phyloP scores from a whole-genome alignment of 805 yeast genomes.

The Hagleromyces aurorensis region DNA sequence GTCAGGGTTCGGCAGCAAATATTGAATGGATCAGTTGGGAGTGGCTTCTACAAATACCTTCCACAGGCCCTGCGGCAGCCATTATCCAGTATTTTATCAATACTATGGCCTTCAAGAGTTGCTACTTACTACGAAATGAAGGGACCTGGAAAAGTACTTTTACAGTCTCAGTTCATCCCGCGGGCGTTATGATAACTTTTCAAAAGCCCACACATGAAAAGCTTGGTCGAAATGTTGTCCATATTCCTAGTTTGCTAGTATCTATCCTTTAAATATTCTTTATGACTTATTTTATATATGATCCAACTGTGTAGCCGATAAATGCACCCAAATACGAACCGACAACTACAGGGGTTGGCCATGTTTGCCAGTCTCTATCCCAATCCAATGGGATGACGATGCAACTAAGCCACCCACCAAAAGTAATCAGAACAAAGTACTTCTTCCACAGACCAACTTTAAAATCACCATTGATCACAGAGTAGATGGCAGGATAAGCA shows the following conservation, averaged over 20 bases:
- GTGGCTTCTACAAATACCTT: neutral
- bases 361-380: conserved; percentile 95
- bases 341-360: conserved; percentile 83
- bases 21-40: no score
- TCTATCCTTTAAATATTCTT: conserved; percentile 3
- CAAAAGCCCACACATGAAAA: conserved; percentile 9
- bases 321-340: conserved; percentile 75
- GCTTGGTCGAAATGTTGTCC: conserved; percentile 4
- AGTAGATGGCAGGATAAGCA: conserved; percentile 55
- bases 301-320: conserved; percentile 44
- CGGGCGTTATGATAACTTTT: no score
- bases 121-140: conserved; percentile 18
- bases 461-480: conserved; percentile 46
- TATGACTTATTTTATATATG: conserved; percentile 16
- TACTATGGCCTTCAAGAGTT: conserved; percentile 10
- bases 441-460: conserved; percentile 37
- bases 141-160: conserved; percentile 29
- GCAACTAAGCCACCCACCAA: conserved; percentile 91
- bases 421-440: conserved; percentile 27
- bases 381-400: conserved; percentile 92
- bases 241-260: conserved; percentile 2
- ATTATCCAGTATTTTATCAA: conserved; percentile 8
- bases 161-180: conserved; percentile 18
- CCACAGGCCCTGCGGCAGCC: conserved; percentile 2
- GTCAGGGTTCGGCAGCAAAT: conserved; percentile 5